Conservation (phyloP, 1,284 basidiomycete species). For the Fomitiporia mediterranea region DNA sequence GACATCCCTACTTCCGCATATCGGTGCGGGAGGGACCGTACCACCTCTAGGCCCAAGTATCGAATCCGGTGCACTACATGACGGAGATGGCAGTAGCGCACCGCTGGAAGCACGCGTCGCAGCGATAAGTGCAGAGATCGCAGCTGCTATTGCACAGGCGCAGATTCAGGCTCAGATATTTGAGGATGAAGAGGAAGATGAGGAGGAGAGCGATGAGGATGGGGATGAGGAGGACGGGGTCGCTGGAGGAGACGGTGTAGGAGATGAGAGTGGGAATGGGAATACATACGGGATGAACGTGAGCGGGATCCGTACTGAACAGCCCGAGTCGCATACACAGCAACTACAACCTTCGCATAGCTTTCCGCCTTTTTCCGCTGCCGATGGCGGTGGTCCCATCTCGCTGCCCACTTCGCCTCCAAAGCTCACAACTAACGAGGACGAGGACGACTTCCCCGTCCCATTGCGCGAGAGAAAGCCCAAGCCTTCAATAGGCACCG, state of each 20-base stretch:
- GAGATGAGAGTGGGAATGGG: constrained; percentile 25
- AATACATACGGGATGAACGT: constrained; percentile 2
- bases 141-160: constrained; percentile 62
- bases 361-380: constrained; percentile 1
- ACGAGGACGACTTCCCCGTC: constrained; percentile 59
- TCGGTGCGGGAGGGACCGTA: constrained; percentile 31
- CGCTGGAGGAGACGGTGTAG: constrained; percentile 24
- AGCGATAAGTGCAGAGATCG: constrained; percentile 68
- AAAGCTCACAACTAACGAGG: constrained; percentile 36
- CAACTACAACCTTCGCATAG: background rate
- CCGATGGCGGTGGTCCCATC: background rate
- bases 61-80: background rate
- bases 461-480: constrained; percentile 55
- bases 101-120: constrained; percentile 58
- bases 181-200: constrained; percentile 17
- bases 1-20: constrained; percentile 55
- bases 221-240: constrained; percentile 33
- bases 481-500: background rate
- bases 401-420: background rate
- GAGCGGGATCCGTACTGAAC: constrained; percentile 18
- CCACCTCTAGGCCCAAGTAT: background rate
- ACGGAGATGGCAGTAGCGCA: constrained; percentile 28
- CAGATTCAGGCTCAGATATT: constrained; percentile 33
- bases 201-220: constrained; percentile 23
- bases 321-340: background rate